Percentiles rank a stretch among this genome's conserved stretches.
phyloP scores from a whole-genome alignment of 257 asterid genomes.

The Oldenlandia corymbosa region DNA sequence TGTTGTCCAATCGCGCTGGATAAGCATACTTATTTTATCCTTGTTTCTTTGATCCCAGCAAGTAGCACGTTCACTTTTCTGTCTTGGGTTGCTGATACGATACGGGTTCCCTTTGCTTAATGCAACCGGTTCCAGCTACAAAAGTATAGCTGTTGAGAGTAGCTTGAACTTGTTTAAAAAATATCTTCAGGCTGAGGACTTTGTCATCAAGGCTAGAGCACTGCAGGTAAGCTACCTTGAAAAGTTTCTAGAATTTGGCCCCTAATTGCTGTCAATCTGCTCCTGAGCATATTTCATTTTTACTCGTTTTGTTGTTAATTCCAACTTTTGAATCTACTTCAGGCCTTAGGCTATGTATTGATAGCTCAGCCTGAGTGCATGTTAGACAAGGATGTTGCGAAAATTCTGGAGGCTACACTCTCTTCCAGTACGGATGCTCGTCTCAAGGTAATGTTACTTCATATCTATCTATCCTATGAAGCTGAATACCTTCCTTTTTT shows the following conservation, averaged over 20 bases:
- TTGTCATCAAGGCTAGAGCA: slow-evolving; percentile 72
- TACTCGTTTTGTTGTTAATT: background rate
- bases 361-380: slow-evolving; percentile 88
- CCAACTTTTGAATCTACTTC: slow-evolving; percentile 22
- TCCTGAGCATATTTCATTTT: slow-evolving; percentile 8
- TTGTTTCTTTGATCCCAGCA: slow-evolving; percentile 49
- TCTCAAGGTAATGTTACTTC: slow-evolving; percentile 55
- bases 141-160: slow-evolving; percentile 50
- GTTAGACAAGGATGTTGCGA: slow-evolving; percentile 79
- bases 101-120: slow-evolving; percentile 65
- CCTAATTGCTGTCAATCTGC: slow-evolving; percentile 9
- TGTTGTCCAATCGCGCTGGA: background rate
- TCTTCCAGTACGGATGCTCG: slow-evolving; percentile 55
- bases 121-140: slow-evolving; percentile 49
- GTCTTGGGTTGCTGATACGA: slow-evolving; percentile 95
- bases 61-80: slow-evolving; percentile 94
- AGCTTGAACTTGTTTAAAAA: slow-evolving; percentile 71
- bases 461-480: too few species aligned
- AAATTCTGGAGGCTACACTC: slow-evolving; percentile 68
- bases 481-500: too few species aligned
- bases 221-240: slow-evolving; percentile 62
- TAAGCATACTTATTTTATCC: background rate
- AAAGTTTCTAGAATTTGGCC: slow-evolving; percentile 4
- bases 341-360: slow-evolving; percentile 90
- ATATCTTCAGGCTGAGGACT: slow-evolving; percentile 88